A percentile compares a stretch with the other conserved stretches of the same genome.
Conservation (phyloP, 2,329 filamentous ascomycete species). For the Curvularia spicifera region DNA sequence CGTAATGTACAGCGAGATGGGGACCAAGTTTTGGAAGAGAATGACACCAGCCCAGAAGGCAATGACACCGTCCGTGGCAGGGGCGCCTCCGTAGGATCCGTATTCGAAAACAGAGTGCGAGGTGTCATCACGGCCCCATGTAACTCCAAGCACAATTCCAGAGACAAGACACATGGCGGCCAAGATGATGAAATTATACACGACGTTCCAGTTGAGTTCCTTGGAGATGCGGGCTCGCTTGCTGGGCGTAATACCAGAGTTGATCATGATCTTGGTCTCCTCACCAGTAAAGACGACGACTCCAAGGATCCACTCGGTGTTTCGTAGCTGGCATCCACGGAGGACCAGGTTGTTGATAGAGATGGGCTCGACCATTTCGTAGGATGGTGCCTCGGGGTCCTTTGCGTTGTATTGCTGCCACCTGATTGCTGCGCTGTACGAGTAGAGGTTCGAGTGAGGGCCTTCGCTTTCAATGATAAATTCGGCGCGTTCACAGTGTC, state of each 20-base stretch:
- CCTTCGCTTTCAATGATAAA: constrained; percentile 90
- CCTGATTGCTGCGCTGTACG: constrained; percentile 87
- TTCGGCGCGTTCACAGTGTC: constrained; percentile 87
- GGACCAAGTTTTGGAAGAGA: constrained; percentile 97
- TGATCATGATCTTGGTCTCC: constrained; percentile 99
- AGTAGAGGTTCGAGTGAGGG: constrained; percentile 92
- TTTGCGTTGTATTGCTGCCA: constrained; percentile 79
- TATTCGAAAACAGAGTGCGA: constrained; percentile 85
- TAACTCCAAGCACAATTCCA: constrained; percentile 82
- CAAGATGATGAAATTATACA: constrained; percentile 93
- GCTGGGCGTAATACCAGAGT: constrained; percentile 91
- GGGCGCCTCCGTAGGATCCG: constrained; percentile 75
- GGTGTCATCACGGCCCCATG: constrained; percentile 76
- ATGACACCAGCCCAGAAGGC: constrained; percentile 96
- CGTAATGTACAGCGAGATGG: constrained; percentile 96
- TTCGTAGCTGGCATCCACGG: constrained; percentile 89
- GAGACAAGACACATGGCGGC: constrained; percentile 87
- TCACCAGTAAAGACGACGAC: constrained; percentile 93
- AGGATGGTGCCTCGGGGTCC: constrained; percentile 66
- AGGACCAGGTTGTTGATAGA: constrained; percentile 94
- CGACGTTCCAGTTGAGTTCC: constrained; percentile 95
- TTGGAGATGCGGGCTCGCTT: constrained; percentile 91
- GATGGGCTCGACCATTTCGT: constrained; percentile 89
- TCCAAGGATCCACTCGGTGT: constrained; percentile 94
- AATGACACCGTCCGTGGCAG: constrained; percentile 86